Conservation (phyloP, 129 eudicot genomes). For the Pseudognaphalium luteoalbum region DNA sequence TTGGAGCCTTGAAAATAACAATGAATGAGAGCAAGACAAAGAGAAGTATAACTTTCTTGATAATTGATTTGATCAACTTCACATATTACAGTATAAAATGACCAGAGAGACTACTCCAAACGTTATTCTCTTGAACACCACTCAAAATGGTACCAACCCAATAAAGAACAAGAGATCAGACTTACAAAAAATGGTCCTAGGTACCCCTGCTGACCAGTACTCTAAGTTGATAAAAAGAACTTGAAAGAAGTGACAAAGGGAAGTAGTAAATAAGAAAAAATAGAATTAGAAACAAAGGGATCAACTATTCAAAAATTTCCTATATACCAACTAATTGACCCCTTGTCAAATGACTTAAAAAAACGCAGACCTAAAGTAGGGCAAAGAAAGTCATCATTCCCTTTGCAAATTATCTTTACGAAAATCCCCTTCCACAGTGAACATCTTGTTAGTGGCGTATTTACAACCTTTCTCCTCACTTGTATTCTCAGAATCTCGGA, state of each 20-base stretch:
- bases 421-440: slow-evolving; percentile 34
- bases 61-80: slow-evolving; percentile 17
- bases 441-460: slow-evolving; percentile 35
- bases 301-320: slow-evolving; percentile 28
- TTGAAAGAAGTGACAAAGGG: background rate
- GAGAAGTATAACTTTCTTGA: slow-evolving; percentile 1
- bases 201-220: background rate
- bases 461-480: slow-evolving; percentile 29
- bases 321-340: slow-evolving; percentile 43
- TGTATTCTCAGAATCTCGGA: slow-evolving; percentile 2
- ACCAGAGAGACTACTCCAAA: background rate
- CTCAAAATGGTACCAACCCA: slow-evolving; percentile 17
- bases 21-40: slow-evolving; percentile 1
- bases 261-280: background rate
- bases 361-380: slow-evolving; percentile 30
- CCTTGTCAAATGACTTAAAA: slow-evolving; percentile 34
- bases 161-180: slow-evolving; percentile 19
- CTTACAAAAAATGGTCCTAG: slow-evolving; percentile 10
- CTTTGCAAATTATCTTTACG: slow-evolving; percentile 32
- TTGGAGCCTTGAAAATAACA: background rate
- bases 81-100: slow-evolving; percentile 13
- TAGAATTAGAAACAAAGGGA: slow-evolving; percentile 19
- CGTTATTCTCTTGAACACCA: background rate
- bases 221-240: slow-evolving; percentile 4
- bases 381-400: slow-evolving; percentile 31